These are phyloP conservation scores for Umbelopsis sp. DNA, from an alignment of 192 early-diverging fungal genomes.

Conservation along the genomic window DNA sequence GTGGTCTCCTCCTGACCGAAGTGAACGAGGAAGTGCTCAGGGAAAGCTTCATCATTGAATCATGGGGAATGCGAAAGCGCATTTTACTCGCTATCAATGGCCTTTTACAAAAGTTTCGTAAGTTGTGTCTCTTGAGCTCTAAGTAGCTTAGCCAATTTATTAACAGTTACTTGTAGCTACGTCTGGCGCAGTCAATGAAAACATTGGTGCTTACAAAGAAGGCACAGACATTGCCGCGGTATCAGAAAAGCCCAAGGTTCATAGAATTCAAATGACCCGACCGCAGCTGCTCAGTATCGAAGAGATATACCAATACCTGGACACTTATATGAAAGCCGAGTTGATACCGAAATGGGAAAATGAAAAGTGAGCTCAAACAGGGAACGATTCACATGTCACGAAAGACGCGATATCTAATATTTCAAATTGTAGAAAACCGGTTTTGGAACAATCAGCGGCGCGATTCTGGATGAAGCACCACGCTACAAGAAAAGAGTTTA, in stretches of 20 bases:
- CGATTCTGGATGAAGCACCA: conserved; percentile 1
- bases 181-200: too few species aligned
- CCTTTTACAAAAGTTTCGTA: neutral
- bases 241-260: neutral
- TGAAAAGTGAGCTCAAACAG: neutral
- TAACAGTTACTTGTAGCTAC: too few species aligned
- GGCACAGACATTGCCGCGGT: neutral
- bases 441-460: neutral
- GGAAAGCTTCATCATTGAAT: neutral
- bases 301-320: neutral
- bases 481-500: neutral
- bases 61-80: conserved; percentile 5
- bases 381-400: too few species aligned
- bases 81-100: neutral
- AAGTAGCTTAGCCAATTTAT: neutral
- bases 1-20: neutral
- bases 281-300: neutral
- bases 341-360: conserved; percentile 3
- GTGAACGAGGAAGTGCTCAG: neutral
- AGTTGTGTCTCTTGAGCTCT: neutral
- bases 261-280: too few species aligned
- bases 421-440: neutral
- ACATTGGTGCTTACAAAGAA: too few species aligned
- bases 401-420: neutral
- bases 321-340: neutral